Percentiles rank a stretch among this genome's conserved stretches.
Conservation (phyloP, 441 rosid genomes). For the Populus hybrid region DNA sequence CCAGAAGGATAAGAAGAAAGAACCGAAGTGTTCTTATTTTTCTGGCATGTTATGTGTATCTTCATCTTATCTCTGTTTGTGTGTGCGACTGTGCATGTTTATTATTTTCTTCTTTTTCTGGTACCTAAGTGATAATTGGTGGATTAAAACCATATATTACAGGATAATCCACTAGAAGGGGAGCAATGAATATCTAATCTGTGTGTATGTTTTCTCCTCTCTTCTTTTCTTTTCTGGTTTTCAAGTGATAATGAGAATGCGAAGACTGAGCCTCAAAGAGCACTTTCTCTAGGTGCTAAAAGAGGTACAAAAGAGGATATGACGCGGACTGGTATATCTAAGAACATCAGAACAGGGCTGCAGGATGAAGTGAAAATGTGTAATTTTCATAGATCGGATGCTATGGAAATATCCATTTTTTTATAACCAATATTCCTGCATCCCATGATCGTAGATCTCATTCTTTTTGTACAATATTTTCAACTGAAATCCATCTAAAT, state of each 20-base stretch:
- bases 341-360: conserved; percentile 64
- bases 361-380: conserved; percentile 45
- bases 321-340: conserved; percentile 43
- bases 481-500: not conserved
- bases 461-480: conserved; percentile 20
- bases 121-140: not conserved
- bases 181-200: too few species aligned
- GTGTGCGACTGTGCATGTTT: not conserved
- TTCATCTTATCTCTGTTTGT: not conserved
- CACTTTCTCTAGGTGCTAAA: too few species aligned
- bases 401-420: not conserved
- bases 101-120: not conserved
- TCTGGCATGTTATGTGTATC: not conserved
- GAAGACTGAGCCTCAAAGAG: too few species aligned
- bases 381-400: not conserved
- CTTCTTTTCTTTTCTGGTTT: too few species aligned
- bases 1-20: conserved; percentile 44
- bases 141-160: too few species aligned
- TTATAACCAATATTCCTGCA: conserved; percentile 34
- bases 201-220: too few species aligned
- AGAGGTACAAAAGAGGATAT: too few species aligned
- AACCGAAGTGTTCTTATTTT: conserved; percentile 44
- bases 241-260: too few species aligned
- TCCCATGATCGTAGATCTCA: conserved; percentile 29
- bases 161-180: too few species aligned